Base-by-base conservation (phyloP, 2,329 filamentous ascomycete species). In the Pyrenophora teres region DNA sequence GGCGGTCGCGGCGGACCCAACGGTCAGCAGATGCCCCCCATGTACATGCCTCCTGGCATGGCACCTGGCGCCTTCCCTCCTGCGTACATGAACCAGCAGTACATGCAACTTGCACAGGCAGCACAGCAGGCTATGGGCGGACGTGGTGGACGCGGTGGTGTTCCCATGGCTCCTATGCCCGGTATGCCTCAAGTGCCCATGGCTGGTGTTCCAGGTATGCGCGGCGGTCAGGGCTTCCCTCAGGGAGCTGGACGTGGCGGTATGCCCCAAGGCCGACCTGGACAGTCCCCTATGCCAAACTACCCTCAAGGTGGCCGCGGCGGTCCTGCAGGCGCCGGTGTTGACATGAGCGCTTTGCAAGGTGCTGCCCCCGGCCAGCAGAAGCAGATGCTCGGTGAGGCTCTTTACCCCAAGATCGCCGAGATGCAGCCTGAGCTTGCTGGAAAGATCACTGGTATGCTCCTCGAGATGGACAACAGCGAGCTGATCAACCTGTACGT, bases 371-470 rank as follows among this genome's bases (percentile, higher is more conserved):
- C 83, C 31, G 82, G 83, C 41, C 90, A 96, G 80, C 94, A 97
- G 83, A 99, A 99, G 87, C 94, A 99, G 83, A 90, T 97, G 77
- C 87, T 99, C 48, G 94, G 94, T 76, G 94, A 99, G 81, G 87
- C 91, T 66, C 89, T 99, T 68, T 99, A 97, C 84, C 94, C 94
- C 73, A 99, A 97, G 88, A 97, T 99, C 71, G 87, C 92, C 77
- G 86, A 85, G 64, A 87, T 96, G 78, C 94, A 99, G 81, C 89
- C 92, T 54, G 92, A 97, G 69, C 83, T 99, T 70, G 94, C 94
- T 58, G 94, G 94, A 74, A 99, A 99, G 87, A 97, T 99, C 77
- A 99, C 94, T 57, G 94, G 94, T 79, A 99, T 99, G 94, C 88
- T 99, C 69, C 80, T 99, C 69, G 94, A 99, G 85, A 99, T 99